These are phyloP conservation scores for Leccinum aurantiacum DNA, from an alignment of 768 basidiomycete species.

Conservation along the genomic window DNA sequence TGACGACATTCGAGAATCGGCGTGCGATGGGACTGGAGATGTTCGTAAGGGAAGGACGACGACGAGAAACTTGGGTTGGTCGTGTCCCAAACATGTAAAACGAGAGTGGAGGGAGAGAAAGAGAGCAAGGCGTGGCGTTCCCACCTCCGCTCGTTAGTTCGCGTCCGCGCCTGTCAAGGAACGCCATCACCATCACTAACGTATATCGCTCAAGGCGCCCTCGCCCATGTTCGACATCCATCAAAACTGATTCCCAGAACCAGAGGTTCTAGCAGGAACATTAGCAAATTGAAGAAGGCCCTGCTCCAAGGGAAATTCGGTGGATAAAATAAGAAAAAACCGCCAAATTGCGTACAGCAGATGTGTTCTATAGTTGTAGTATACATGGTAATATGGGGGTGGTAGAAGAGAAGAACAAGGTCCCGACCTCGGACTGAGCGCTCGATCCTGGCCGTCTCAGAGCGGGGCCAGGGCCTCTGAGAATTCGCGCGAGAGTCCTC, in stretches of 20 bases:
- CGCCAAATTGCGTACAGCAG: neutral
- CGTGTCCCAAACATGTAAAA: neutral
- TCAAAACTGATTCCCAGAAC: neutral
- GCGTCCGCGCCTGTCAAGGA: neutral
- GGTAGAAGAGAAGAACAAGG: neutral
- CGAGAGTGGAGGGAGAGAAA: neutral
- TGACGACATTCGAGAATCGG: neutral
- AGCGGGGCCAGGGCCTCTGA: neutral
- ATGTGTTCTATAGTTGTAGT: neutral
- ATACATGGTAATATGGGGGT: neutral
- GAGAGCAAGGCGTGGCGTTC: neutral
- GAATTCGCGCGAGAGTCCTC: neutral
- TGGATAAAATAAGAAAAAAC: neutral
- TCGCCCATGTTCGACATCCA: neutral
- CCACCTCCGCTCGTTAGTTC: neutral
- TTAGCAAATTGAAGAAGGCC: neutral
- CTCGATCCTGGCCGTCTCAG: neutral
- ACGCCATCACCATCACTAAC: neutral
- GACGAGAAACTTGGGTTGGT: neutral
- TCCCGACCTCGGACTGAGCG: neutral
- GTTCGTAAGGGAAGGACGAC: neutral
- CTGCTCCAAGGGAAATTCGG: neutral
- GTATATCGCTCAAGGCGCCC: neutral
- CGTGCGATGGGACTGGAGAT: neutral
- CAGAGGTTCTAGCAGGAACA: neutral